Percentiles rank a stretch among this genome's conserved stretches.
Evolutionary conservation across 305 asterid genomes (phyloP).

Genomic region (Fraxinus platypoda): DNA sequence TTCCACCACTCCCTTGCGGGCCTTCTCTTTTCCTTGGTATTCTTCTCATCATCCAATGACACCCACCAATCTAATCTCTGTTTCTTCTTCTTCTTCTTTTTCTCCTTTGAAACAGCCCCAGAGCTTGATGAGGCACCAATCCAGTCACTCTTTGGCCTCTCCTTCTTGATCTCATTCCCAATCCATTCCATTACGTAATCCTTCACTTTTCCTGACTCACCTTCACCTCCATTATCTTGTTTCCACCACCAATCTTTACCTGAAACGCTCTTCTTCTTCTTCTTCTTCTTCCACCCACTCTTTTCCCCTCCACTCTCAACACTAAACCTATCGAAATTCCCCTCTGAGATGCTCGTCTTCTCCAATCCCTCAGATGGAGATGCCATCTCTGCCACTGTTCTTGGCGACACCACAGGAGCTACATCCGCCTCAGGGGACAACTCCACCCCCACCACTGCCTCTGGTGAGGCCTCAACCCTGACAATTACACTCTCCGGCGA

Average conservation of each 20-base stretch:
- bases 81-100: conserved; percentile 59
- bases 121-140: conserved; percentile 61
- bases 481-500: conserved; percentile 78
- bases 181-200: conserved; percentile 98
- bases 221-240: conserved; percentile 63
- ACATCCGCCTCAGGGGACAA: conserved; percentile 56
- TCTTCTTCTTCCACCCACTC: conserved; percentile 61
- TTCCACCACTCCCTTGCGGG: conserved; percentile 99
- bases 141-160: conserved; percentile 84
- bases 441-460: conserved; percentile 42
- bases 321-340: conserved; percentile 58
- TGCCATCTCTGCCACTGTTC: conserved; percentile 64
- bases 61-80: conserved; percentile 94
- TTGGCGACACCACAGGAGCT: conserved; percentile 55
- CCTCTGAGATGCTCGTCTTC: conserved; percentile 60
- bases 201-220: conserved; percentile 65
- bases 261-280: conserved; percentile 64
- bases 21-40: conserved; percentile 69
- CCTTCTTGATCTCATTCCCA: conserved; percentile 86
- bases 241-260: conserved; percentile 99
- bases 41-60: conserved; percentile 76
- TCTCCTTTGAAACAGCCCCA: conserved; percentile 32
- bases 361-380: conserved; percentile 68
- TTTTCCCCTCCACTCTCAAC: conserved; percentile 58
- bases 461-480: conserved; percentile 66